Conservation (phyloP, 2,329 filamentous ascomycete genomes). For the Sclerotiophoma versabilis region DNA sequence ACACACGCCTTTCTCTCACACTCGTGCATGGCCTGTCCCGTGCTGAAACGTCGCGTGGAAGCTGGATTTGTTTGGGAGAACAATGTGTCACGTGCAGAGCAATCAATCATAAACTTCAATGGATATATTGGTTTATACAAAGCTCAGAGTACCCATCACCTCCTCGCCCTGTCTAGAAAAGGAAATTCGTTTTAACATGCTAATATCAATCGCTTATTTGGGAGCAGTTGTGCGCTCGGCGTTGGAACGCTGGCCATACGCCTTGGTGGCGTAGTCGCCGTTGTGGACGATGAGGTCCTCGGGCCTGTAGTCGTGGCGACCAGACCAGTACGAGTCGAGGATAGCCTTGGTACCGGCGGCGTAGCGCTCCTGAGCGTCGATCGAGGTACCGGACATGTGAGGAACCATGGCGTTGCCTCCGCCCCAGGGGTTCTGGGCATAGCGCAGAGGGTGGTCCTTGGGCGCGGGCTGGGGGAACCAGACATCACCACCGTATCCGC, state of each 20-base stretch:
- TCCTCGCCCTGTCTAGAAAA: slow-evolving; percentile 20
- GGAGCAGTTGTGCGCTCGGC: slow-evolving; percentile 15
- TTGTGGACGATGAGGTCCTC: slow-evolving; percentile 90
- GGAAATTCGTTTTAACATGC: slow-evolving; percentile 29
- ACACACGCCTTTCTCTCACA: too few species aligned
- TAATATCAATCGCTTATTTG: slow-evolving; percentile 25
- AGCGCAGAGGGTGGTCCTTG: slow-evolving; percentile 89
- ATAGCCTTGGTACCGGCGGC: slow-evolving; percentile 88
- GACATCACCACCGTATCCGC: slow-evolving; percentile 86
- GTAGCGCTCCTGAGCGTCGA: slow-evolving; percentile 88
- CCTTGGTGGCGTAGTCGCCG: slow-evolving; percentile 94
- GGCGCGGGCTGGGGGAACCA: slow-evolving; percentile 99
- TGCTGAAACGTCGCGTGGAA: too few species aligned
- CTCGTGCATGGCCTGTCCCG: too few species aligned
- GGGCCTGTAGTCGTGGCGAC: slow-evolving; percentile 84
- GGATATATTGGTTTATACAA: slow-evolving; percentile 36
- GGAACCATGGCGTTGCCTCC: slow-evolving; percentile 99
- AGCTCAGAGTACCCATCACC: slow-evolving; percentile 23
- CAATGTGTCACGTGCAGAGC: too few species aligned
- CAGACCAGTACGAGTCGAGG: slow-evolving; percentile 87
- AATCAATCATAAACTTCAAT: slow-evolving; percentile 17
- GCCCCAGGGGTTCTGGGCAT: slow-evolving; percentile 91
- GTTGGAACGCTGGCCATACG: slow-evolving; percentile 78
- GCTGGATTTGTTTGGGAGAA: too few species aligned
- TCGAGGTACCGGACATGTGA: slow-evolving; percentile 98